These are phyloP conservation scores for Leucocoprinus sp. DNA, from an alignment of 768 basidiomycete genomes.

Conservation along the genomic window DNA sequence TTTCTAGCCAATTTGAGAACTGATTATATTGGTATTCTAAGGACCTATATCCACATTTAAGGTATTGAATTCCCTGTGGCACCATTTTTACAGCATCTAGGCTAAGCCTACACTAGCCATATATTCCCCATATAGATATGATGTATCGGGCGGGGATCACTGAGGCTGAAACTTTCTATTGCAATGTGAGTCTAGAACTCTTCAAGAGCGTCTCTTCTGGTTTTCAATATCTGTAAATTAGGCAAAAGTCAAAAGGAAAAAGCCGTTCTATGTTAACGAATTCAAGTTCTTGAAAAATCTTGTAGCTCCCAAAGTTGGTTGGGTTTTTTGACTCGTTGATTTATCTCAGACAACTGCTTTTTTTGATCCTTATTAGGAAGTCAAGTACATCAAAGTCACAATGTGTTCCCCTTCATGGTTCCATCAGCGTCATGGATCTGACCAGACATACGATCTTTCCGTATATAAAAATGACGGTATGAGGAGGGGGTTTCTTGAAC, in stretches of 20 bases:
- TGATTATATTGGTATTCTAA: slow-evolving; percentile 16
- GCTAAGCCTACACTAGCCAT: slow-evolving; percentile 24
- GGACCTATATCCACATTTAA: slow-evolving; percentile 44
- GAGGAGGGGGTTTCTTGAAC: slow-evolving; percentile 8
- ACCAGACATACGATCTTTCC: slow-evolving; percentile 44
- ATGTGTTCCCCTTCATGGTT: slow-evolving; percentile 68
- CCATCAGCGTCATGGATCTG: slow-evolving; percentile 58
- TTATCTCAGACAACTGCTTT: not conserved
- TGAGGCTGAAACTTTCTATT: slow-evolving; percentile 33
- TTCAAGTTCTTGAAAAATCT: slow-evolving; percentile 53
- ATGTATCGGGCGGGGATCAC: slow-evolving; percentile 33
- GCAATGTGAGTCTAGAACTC: slow-evolving; percentile 26
- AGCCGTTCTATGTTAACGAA: slow-evolving; percentile 55
- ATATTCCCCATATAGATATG: slow-evolving; percentile 38
- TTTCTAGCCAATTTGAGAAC: slow-evolving; percentile 1
- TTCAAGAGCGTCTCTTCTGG: slow-evolving; percentile 12
- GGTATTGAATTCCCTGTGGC: slow-evolving; percentile 22
- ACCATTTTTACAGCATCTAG: not conserved
- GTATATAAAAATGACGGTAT: slow-evolving; percentile 56
- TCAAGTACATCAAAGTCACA: slow-evolving; percentile 62
- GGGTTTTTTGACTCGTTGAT: slow-evolving; percentile 1
- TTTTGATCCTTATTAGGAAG: slow-evolving; percentile 33
- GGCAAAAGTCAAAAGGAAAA: slow-evolving; percentile 56
- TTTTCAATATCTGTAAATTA: slow-evolving; percentile 20
- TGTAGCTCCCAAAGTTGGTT: slow-evolving; percentile 49